Base-by-base conservation (phyloP, 305 asterid species). In the Salvia sclarea region DNA sequence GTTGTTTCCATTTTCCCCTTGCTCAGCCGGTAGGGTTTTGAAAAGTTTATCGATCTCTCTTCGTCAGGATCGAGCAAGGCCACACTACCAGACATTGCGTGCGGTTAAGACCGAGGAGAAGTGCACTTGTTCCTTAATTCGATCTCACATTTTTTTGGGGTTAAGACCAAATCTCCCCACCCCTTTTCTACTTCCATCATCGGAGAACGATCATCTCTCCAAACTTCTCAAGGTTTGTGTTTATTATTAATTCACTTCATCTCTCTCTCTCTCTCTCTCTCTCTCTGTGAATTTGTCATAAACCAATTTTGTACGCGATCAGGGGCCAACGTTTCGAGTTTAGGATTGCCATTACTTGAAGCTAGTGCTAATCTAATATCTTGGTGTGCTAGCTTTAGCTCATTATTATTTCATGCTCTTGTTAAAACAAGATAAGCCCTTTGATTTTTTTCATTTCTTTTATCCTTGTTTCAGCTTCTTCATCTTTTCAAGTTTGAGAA, bases 41-140 rank as follows among this genome's bases (percentile, higher is more conserved):
- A 3, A 9, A 37, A 37, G 12, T 8, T 37, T 8, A 8, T n/a
- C n/a, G n/a, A n/a, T 8, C 72, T 59, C 30, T 28, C 10, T 24
- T 24, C 18, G 80, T 83, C 61, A 83, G 86, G 88, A 80, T 80
- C 81, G 56, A 80, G 60, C 69, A n/a, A n/a, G n/a, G 71, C 47
- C 50, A 62, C 63, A 80, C 72, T 17, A 11, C 17, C 28, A 61
- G 55, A 73, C 83, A 70, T 6, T 69, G 63, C 80, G 72, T 44
- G 75, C 75, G 44, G 78, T 71, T 54, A 25, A 64, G 52, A 66
- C 91, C 95, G 81, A 87, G 87, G 84, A 78, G 57, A 45, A 61
- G 12, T 13, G 4, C 52, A 9, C 17, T 54, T 54, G 21, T 40
- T 64, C 61, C 45, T 28, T 14, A 25, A 28, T 47, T 48, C n/a